A percentile compares a stretch with the other conserved stretches of the same genome.
Conservation (phyloP, 176 grass and related monocot genomes). For the Paspalum notatum region DNA sequence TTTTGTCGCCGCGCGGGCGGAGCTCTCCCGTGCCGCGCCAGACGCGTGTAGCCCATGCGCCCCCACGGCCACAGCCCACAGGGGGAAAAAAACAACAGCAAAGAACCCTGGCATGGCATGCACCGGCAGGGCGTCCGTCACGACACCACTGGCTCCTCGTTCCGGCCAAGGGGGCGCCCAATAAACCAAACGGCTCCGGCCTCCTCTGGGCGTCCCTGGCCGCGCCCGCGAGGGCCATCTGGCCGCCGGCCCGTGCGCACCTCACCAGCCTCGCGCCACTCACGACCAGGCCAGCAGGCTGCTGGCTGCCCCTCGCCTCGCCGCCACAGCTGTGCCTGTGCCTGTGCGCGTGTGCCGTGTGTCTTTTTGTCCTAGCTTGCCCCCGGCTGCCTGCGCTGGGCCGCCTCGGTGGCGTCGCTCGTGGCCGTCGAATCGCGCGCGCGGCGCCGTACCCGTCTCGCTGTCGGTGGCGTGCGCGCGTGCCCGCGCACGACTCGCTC, state of each 20-base stretch:
- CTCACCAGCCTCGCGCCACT: neutral
- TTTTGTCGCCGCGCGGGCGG: neutral
- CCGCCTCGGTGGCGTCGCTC: neutral
- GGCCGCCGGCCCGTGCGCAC: neutral
- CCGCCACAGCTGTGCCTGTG: too few relatives aligned
- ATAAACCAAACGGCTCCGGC: slow-evolving; percentile 23
- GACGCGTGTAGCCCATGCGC: neutral
- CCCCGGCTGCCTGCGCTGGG: too few relatives aligned
- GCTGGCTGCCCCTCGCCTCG: too few relatives aligned
- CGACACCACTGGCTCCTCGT: neutral
- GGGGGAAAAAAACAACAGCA: neutral
- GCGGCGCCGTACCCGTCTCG: neutral
- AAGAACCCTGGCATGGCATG: neutral
- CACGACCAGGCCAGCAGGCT: too few relatives aligned
- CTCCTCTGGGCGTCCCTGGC: neutral
- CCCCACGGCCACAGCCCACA: neutral
- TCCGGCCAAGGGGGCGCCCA: slow-evolving; percentile 3
- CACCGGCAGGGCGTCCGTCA: neutral
- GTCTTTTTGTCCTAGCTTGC: slow-evolving; percentile 12
- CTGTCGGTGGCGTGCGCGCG: neutral
- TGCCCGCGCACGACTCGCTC: neutral
- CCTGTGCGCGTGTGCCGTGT: too few relatives aligned
- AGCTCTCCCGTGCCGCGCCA: neutral
- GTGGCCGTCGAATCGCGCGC: neutral
- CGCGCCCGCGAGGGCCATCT: neutral